Conservation (phyloP, 73 alveolate genomes). For the Durusdinium trenchii region DNA sequence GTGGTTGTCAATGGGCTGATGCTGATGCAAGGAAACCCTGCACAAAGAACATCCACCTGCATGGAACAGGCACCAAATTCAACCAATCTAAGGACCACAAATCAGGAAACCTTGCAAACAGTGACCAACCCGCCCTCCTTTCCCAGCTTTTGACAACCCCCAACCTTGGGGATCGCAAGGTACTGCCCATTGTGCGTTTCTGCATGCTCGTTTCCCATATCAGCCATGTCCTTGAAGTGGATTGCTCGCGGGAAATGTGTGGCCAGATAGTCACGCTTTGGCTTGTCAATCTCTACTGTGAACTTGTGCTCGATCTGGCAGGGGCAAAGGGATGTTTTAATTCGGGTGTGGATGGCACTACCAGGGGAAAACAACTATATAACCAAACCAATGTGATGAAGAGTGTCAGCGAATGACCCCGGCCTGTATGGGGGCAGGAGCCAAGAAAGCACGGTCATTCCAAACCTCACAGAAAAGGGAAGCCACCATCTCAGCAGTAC, state of each 20-base stretch:
- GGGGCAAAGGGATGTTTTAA: no score
- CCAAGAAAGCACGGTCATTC: neutral
- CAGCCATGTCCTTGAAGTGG: neutral
- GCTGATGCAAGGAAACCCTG: no score
- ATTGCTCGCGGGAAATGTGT: neutral
- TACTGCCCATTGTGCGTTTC: neutral
- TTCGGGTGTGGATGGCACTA: no score
- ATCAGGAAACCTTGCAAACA: neutral
- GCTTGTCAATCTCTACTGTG: neutral
- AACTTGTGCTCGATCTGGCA: neutral
- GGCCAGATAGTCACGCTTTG: neutral
- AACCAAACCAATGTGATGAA: no score
- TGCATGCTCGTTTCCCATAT: neutral
- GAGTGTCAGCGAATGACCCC: no score
- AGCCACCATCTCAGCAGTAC: neutral
- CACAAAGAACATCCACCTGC: no score
- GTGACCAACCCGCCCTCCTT: neutral
- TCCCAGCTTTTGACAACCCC: no score
- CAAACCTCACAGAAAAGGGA: neutral
- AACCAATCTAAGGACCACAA: no score
- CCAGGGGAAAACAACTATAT: no score
- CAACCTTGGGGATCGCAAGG: neutral
- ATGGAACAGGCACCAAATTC: no score
- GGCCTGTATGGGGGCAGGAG: no score
- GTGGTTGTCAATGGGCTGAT: no score